Conservation (phyloP, 495 filamentous ascomycete species). For the Podospora comata region DNA sequence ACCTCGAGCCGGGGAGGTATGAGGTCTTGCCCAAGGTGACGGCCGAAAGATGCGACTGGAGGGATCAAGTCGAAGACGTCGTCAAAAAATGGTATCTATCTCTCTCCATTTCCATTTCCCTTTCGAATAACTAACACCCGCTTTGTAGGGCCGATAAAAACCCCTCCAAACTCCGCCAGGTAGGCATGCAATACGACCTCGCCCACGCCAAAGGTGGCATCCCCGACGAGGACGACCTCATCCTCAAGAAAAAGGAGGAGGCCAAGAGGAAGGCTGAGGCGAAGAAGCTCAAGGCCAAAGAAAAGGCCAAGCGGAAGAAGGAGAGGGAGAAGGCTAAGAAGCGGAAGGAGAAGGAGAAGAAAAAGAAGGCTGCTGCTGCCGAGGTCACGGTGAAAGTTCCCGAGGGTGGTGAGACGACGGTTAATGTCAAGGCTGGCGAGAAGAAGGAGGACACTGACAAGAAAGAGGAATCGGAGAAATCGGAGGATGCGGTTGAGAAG, state of each 20-base stretch:
- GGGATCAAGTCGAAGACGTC: constrained; percentile 61
- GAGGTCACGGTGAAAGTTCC: background rate
- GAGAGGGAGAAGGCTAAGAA: constrained; percentile 26
- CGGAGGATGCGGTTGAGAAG: background rate
- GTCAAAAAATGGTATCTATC: constrained; percentile 50
- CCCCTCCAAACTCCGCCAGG: constrained; percentile 78
- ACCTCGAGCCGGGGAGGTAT: constrained; percentile 80
- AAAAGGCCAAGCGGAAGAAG: constrained; percentile 24
- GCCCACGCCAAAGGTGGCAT: constrained; percentile 76
- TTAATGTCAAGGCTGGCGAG: background rate
- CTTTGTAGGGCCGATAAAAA: constrained; percentile 46
- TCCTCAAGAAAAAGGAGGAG: constrained; percentile 38
- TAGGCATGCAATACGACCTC: constrained; percentile 79
- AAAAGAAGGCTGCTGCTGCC: constrained; percentile 18
- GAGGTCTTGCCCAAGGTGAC: constrained; percentile 75
- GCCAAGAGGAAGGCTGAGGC: constrained; percentile 41
- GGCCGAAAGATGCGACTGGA: constrained; percentile 53
- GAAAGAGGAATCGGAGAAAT: background rate
- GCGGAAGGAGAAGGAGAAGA: constrained; percentile 26
- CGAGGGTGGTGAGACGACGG: background rate
- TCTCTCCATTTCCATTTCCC: background rate
- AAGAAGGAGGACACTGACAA: background rate
- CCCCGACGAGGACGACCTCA: constrained; percentile 56
- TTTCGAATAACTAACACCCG: no score
- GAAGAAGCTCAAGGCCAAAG: constrained; percentile 34